These are phyloP conservation scores for Coniochaeta ligniaria DNA, from an alignment of 2,329 filamentous ascomycete species.

Conservation along the genomic window DNA sequence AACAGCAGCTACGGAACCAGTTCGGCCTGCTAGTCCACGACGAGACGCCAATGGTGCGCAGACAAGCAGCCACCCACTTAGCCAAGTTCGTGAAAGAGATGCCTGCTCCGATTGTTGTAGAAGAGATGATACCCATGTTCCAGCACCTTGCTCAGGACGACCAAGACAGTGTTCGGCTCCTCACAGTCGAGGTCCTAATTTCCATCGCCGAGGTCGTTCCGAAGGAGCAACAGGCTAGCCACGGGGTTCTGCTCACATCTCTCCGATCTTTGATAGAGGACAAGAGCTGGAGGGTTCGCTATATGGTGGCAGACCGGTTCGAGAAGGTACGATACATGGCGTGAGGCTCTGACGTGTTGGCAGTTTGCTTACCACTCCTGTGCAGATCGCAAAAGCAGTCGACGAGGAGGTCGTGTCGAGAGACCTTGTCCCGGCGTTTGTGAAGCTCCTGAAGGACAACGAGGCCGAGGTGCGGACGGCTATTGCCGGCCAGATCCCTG, in stretches of 20 bases:
- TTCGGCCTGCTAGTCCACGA: slow-evolving; percentile 93
- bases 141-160: slow-evolving; percentile 95
- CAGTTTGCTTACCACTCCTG: slow-evolving; percentile 7
- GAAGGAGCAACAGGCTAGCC: slow-evolving; percentile 95
- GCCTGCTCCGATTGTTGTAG: slow-evolving; percentile 82
- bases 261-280: slow-evolving; percentile 93
- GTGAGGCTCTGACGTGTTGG: too few species aligned
- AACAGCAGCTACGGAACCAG: slow-evolving; percentile 86
- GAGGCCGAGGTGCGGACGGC: slow-evolving; percentile 97
- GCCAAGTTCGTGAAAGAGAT: slow-evolving; percentile 98
- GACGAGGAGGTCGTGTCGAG: slow-evolving; percentile 93
- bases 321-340: slow-evolving; percentile 63
- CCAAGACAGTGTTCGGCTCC: slow-evolving; percentile 90
- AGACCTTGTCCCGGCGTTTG: slow-evolving; percentile 92
- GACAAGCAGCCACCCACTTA: slow-evolving; percentile 92
- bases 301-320: slow-evolving; percentile 98
- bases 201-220: slow-evolving; percentile 95
- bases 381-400: slow-evolving; percentile 91
- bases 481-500: slow-evolving; percentile 94
- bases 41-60: slow-evolving; percentile 97
- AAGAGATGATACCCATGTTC: slow-evolving; percentile 98
- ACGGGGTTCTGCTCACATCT: slow-evolving; percentile 85
- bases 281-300: slow-evolving; percentile 98
- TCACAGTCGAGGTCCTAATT: slow-evolving; percentile 95
- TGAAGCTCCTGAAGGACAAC: slow-evolving; percentile 95